Conservation (phyloP, 176 grass and related monocot genomes). For the Oryza australiensis region DNA sequence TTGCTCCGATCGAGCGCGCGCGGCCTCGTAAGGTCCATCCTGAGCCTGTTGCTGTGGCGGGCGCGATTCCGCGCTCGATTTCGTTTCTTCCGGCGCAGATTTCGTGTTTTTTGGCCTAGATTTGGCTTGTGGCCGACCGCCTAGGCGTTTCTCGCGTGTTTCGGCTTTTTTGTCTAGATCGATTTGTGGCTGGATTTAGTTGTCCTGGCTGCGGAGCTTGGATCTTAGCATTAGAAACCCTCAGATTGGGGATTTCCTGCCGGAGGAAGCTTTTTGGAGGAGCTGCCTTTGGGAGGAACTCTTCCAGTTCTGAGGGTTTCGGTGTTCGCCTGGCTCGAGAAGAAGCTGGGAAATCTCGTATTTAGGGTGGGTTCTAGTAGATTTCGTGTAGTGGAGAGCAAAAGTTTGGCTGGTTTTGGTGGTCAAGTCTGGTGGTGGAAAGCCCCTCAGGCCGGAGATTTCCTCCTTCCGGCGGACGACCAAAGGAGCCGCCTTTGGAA, state of each 20-base stretch:
- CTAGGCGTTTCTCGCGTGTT: constrained; percentile 25
- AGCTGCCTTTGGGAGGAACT: constrained; percentile 40
- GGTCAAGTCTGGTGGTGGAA: constrained; percentile 42
- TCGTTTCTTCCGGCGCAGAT: constrained; percentile 5
- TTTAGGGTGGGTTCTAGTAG: background rate
- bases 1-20: constrained; percentile 40
- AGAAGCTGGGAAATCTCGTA: background rate
- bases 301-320: constrained; percentile 33
- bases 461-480: constrained; percentile 29
- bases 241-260: constrained; percentile 45
- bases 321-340: background rate
- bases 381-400: constrained; percentile 35
- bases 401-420: background rate
- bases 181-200: constrained; percentile 23
- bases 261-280: constrained; percentile 43
- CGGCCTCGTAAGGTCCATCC: background rate
- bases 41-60: background rate
- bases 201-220: background rate
- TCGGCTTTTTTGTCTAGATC: constrained; percentile 33
- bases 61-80: background rate
- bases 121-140: constrained; percentile 21
- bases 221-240: background rate
- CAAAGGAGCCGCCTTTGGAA: constrained; percentile 19
- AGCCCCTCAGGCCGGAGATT: constrained; percentile 41
- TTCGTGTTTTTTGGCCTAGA: constrained; percentile 24